A percentile compares a stretch with the other conserved stretches of the same genome.
Evolutionary conservation across 495 filamentous ascomycete genomes (phyloP).

Genomic region (Darksidea phi): DNA sequence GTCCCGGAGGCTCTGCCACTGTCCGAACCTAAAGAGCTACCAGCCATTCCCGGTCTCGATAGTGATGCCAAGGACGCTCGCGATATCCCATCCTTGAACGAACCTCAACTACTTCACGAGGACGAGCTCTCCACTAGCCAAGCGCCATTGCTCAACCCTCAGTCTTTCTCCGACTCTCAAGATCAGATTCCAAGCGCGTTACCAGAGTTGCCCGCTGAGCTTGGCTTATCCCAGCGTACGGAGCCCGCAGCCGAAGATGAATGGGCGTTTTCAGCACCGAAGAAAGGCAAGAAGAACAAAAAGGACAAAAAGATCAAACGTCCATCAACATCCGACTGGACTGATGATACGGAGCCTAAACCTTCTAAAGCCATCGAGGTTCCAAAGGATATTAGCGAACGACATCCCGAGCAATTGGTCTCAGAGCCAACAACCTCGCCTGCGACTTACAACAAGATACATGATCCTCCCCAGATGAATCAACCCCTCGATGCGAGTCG

Average conservation of each 20-base stretch:
- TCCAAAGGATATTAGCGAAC: background rate
- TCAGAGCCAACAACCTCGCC: background rate
- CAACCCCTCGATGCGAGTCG: conserved; percentile 2
- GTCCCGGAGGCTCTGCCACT: background rate
- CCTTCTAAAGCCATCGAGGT: background rate
- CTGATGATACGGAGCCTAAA: background rate
- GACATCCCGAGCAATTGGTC: too few species aligned
- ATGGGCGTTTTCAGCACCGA: conserved; percentile 12
- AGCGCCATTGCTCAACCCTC: too few species aligned
- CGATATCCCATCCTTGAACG: too few species aligned
- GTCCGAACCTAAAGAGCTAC: background rate
- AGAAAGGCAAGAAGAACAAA: conserved; percentile 34
- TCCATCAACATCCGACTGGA: conserved; percentile 8
- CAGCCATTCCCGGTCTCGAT: background rate
- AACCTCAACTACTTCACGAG: too few species aligned
- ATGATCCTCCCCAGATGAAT: background rate
- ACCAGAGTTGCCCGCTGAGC: background rate
- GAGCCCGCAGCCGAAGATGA: conserved; percentile 17
- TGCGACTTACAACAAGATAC: background rate
- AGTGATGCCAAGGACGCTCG: background rate
- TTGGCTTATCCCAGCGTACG: background rate
- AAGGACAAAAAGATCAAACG: conserved; percentile 34
- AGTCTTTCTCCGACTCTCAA: background rate
- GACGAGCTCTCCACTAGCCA: too few species aligned
- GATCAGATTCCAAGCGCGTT: background rate